These are phyloP conservation scores for Colletotrichum spinosum DNA, from an alignment of 2,329 filamentous ascomycete genomes.

Conservation along the genomic window DNA sequence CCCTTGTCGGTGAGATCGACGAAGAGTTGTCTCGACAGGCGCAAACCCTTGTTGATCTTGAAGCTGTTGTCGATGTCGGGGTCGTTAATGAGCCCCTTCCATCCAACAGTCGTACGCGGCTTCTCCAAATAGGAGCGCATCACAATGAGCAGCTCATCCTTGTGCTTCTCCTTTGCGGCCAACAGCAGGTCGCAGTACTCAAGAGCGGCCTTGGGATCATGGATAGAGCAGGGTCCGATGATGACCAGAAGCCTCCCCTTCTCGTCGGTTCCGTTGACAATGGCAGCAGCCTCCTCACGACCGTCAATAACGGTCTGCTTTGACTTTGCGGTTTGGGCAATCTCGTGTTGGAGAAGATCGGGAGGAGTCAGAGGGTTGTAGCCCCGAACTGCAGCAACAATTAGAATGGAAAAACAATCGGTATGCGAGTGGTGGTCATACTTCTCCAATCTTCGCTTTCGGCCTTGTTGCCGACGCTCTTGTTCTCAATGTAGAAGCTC, in stretches of 20 bases:
- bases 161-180: conserved; percentile 86
- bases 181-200: conserved; percentile 92
- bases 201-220: conserved; percentile 90
- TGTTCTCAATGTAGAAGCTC: conserved; percentile 81
- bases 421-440: conserved; percentile 55
- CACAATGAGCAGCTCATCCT: conserved; percentile 90
- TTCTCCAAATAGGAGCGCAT: conserved; percentile 99
- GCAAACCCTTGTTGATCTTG: conserved; percentile 98
- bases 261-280: conserved; percentile 75
- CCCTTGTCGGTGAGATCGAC: conserved; percentile 90
- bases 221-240: conserved; percentile 96
- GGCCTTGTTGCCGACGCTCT: conserved; percentile 79
- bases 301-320: conserved; percentile 71
- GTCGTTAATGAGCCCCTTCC: conserved; percentile 99
- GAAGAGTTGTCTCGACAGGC: conserved; percentile 88
- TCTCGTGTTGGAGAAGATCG: conserved; percentile 94
- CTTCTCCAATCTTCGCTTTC: conserved; percentile 86
- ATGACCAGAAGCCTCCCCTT: conserved; percentile 76
- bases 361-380: conserved; percentile 95
- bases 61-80: conserved; percentile 98
- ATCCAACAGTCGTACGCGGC: conserved; percentile 95
- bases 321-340: conserved; percentile 69
- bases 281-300: conserved; percentile 73
- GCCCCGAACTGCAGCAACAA: conserved; percentile 73
- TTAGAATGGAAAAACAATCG: conserved; percentile 36